Evolutionary conservation across 1,284 basidiomycete genomes (phyloP), one percentile per base, ranked within the genome.

Genomic region (Coniferiporia sulphurascens): DNA sequence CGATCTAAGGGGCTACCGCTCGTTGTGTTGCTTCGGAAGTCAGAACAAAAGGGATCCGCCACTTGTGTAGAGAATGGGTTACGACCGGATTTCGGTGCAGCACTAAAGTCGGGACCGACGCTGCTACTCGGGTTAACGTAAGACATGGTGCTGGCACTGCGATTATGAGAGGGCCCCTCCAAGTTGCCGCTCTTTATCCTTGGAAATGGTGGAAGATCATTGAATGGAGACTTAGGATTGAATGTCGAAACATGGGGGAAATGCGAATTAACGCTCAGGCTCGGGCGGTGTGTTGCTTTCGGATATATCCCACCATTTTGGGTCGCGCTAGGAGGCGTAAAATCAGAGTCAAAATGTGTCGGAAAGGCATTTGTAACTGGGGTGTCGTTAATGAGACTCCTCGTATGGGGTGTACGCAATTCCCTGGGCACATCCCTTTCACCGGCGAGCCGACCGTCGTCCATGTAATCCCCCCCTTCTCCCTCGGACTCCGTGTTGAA

Each of bases 241-340:
- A 66, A 73, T 3, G 59, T 51, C 7, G 58, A 50, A 15, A 58
- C 34, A 22, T 49, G 57, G 8, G 48, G 7, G 17, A 41, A 27
- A 9, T 45, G 60, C 58, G 65, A 72, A 78, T 61, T 80, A 74
- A 21, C 76, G 74, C 50, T 76, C 69, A 50, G 76, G 75, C 44
- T 66, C 58, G 36, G 62, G 65, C 50, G 63, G 55, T 60, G 68
- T 63, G 13, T 54, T 27, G 5, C 60, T 44, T 12, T 63, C 49
- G 12, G 58, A 19, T 21, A 56, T 2, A 53, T 44, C 9, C 12
- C 38, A 15, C 52, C 44, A 45, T 52, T 52, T n/a, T 17, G 52
- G 48, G 61, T 8, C 27, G 69, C 66, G 53, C 46, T 38, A 12
- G 48, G 50, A 49, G 59, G 35, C 15, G 17, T 55, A 48, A 68